These are phyloP conservation scores for Phytophthora pini DNA, from an alignment of 352 stramenopile genomes.

Conservation along the genomic window DNA sequence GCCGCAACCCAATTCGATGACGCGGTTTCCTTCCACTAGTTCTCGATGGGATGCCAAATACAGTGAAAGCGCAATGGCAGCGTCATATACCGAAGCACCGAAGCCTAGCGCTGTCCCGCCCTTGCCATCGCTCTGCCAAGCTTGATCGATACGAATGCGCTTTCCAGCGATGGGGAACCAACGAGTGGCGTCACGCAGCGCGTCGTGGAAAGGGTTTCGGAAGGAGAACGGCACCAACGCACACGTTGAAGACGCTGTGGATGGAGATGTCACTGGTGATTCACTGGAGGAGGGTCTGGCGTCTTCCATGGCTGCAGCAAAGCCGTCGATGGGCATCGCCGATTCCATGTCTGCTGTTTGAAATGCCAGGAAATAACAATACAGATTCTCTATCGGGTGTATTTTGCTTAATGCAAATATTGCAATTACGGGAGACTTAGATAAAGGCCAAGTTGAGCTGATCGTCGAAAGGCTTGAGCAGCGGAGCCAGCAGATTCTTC, in stretches of 20 bases:
- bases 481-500: slow-evolving; percentile 79
- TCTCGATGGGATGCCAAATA: slow-evolving; percentile 70
- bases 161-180: slow-evolving; percentile 71
- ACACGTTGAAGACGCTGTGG: slow-evolving; percentile 10
- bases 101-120: slow-evolving; percentile 80
- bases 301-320: slow-evolving; percentile 28
- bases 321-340: not conserved
- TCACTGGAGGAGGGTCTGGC: slow-evolving; percentile 3
- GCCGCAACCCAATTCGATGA: slow-evolving; percentile 80
- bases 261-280: not conserved
- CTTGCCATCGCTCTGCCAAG: slow-evolving; percentile 78
- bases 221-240: slow-evolving; percentile 79
- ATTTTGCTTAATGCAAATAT: slow-evolving; percentile 32
- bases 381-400: slow-evolving; percentile 27
- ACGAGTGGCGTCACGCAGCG: slow-evolving; percentile 65
- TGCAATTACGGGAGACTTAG: slow-evolving; percentile 43
- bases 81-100: slow-evolving; percentile 84
- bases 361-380: slow-evolving; percentile 11
- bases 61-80: slow-evolving; percentile 77
- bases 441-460: slow-evolving; percentile 91
- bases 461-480: slow-evolving; percentile 88
- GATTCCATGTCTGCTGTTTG: slow-evolving; percentile 10
- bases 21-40: slow-evolving; percentile 52
- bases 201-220: slow-evolving; percentile 78
- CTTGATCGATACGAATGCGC: slow-evolving; percentile 73